Percentiles rank a stretch among this genome's conserved stretches.
Conservation (phyloP, 257 asterid species). For the Jaltomata sinuosa region DNA sequence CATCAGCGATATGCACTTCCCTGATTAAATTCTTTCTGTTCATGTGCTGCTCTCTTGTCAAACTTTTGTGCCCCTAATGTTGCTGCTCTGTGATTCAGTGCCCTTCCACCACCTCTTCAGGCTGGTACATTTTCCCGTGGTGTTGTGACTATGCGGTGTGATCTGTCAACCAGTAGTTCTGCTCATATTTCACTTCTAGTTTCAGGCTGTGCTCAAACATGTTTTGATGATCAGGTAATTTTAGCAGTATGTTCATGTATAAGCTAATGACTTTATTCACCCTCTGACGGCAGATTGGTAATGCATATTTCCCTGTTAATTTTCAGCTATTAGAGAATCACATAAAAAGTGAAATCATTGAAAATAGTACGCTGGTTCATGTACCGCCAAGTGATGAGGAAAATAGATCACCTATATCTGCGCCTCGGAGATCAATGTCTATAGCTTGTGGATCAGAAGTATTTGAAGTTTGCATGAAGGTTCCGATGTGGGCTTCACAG, state of each 20-base stretch:
- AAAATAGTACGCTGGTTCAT: slow-evolving; percentile 58
- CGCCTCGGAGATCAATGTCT: slow-evolving; percentile 85
- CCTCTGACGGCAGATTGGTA: background rate
- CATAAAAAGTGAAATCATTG: slow-evolving; percentile 87
- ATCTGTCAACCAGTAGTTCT: slow-evolving; percentile 83
- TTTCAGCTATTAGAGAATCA: slow-evolving; percentile 84
- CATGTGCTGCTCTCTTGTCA: background rate
- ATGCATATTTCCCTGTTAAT: background rate
- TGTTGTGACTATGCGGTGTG: slow-evolving; percentile 96
- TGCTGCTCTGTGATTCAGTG: slow-evolving; percentile 38
- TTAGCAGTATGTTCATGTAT: background rate
- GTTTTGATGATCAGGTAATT: slow-evolving; percentile 90
- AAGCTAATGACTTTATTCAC: background rate
- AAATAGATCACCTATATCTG: slow-evolving; percentile 39
- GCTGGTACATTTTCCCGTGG: slow-evolving; percentile 94
- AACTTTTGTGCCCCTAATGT: background rate
- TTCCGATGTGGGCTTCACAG: slow-evolving; percentile 98
- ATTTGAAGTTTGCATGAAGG: slow-evolving; percentile 81
- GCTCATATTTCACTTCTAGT: slow-evolving; percentile 91
- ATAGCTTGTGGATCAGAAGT: slow-evolving; percentile 92
- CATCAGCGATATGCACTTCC: background rate
- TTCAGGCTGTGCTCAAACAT: slow-evolving; percentile 95
- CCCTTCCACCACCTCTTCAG: slow-evolving; percentile 98
- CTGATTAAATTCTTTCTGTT: background rate
- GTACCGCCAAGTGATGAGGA: slow-evolving; percentile 46